phyloP scores from a whole-genome alignment of 1,284 basidiomycete genomes.

The Hemileia vastatrix region DNA sequence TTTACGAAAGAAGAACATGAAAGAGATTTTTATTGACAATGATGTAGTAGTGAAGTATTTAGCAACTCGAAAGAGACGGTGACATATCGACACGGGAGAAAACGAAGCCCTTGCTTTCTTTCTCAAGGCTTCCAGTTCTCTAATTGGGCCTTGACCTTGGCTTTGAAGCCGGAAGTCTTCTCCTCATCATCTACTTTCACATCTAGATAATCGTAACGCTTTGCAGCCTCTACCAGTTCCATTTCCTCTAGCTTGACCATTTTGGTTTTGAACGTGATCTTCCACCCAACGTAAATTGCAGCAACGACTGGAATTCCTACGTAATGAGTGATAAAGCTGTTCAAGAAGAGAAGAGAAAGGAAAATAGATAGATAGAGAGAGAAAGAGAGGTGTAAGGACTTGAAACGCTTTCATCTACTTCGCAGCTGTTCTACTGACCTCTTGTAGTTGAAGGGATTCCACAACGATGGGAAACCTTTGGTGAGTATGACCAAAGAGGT shows the following conservation, averaged over 20 bases:
- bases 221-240: neutral
- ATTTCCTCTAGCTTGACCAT: constrained; percentile 31
- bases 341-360: constrained; percentile 5
- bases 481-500: too few species aligned
- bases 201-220: neutral
- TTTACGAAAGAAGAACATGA: too few species aligned
- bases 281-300: constrained; percentile 32
- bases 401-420: neutral
- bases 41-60: too few species aligned
- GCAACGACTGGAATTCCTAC: constrained; percentile 36
- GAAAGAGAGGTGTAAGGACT: neutral
- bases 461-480: too few species aligned
- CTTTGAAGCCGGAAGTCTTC: neutral
- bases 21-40: too few species aligned
- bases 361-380: too few species aligned
- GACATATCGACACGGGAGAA: too few species aligned
- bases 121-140: neutral
- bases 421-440: too few species aligned
- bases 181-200: neutral
- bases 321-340: constrained; percentile 23
- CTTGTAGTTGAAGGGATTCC: too few species aligned
- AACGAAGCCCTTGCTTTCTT: too few species aligned
- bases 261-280: constrained; percentile 31
- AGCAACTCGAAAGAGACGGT: too few species aligned
- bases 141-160: neutral